Percentiles rank a stretch among this genome's conserved stretches.
These are phyloP conservation scores for Phytophthora foliorum DNA, from an alignment of 352 stramenopile species.

Conservation along the genomic window DNA sequence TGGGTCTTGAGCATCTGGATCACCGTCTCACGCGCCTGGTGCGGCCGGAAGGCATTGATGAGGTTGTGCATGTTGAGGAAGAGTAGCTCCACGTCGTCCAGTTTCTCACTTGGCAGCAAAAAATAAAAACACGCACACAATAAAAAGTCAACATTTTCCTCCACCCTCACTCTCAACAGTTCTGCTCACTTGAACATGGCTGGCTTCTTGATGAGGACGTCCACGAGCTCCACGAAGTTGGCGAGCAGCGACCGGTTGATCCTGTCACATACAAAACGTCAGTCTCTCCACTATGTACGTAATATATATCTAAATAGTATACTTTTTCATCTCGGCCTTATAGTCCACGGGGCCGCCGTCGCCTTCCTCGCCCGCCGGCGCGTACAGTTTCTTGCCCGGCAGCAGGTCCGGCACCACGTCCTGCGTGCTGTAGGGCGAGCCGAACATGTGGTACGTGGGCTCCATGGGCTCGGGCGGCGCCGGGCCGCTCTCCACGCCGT, in stretches of 20 bases:
- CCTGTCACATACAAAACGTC: conserved; percentile 27
- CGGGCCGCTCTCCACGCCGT: conserved; percentile 58
- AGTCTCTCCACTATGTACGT: background rate
- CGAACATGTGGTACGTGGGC: conserved; percentile 90
- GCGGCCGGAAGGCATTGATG: conserved; percentile 89
- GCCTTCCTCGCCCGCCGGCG: conserved; percentile 25
- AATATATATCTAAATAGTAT: background rate
- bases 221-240: conserved; percentile 88
- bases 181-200: conserved; percentile 78
- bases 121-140: background rate
- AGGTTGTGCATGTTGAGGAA: conserved; percentile 93
- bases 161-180: background rate
- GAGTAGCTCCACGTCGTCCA: conserved; percentile 87
- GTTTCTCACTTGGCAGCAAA: conserved; percentile 68
- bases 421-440: conserved; percentile 84
- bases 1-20: conserved; percentile 86
- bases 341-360: conserved; percentile 54
- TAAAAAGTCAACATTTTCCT: conserved; percentile 5
- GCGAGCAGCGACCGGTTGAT: conserved; percentile 87
- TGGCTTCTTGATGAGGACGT: conserved; percentile 84
- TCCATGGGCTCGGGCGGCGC: conserved; percentile 75
- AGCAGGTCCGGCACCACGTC: conserved; percentile 85
- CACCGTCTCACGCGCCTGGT: conserved; percentile 87
- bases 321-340: conserved; percentile 88
- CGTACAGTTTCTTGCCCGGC: conserved; percentile 75